Evolutionary conservation across 139 green algal genomes (phyloP), one percentile per base, ranked within the genome.

Genomic region (Deuterostichococcus epilithicus): DNA sequence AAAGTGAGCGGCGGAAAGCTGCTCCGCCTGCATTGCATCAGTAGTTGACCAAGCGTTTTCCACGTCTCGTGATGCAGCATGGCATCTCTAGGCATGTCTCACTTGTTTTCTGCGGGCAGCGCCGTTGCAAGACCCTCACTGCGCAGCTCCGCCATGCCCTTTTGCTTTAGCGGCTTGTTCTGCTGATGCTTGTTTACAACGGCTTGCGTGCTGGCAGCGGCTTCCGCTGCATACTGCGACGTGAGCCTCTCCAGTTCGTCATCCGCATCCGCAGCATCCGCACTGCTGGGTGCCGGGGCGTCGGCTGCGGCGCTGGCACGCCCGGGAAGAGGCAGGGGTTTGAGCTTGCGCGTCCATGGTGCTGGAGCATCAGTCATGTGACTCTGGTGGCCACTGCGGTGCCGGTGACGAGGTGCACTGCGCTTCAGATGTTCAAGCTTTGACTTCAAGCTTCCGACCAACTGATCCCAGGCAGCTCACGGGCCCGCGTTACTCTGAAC

Each of bases 51-150:
- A 71, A 20, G 26, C 45, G 5, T 10, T 26, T 58, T 63, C n/a
- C 38, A 13, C 26, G 32, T 37, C 32, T 6, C 5, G 2, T 77
- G 23, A 35, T 26, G n/a, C 73, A 71, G 18, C 4, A 76, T 33
- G 39, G 25, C 18, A 67, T 73, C 23, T 68, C n/a, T 26, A 37
- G 37, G 33, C 42, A 45, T 67, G 42, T 70, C 78, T 65, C 68
- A 86, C 82, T 78, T 86, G 79, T 84, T 86, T 25, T 84, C 72
- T 36, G 26, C 33, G 5, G 37, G 58, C 30, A 86, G 45, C 2
- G 82, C 79, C 30, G 68, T 36, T 59, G 34, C 73, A 0, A 86
- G 78, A 15, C 75, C 82, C 23, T 66, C 72, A 13, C 82, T 68
- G 26, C 79, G 73, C 34, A 74, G 68, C 26, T 86, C 68, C 26